These are phyloP conservation scores for Wickerhamiella parazyma DNA, from an alignment of 805 yeast genomes.

Conservation along the genomic window DNA sequence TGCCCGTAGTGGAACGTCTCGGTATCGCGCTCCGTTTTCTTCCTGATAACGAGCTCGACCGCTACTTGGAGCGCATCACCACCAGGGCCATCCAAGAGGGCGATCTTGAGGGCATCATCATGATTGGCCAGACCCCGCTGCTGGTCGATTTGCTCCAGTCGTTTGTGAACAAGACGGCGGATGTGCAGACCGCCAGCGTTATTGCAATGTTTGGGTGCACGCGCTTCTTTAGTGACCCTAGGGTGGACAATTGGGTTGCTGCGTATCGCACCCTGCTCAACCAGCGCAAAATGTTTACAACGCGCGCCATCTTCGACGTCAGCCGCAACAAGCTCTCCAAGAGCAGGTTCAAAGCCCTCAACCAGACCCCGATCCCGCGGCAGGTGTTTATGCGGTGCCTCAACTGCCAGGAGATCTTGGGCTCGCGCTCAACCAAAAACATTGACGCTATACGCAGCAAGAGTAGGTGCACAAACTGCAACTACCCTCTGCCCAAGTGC, in stretches of 20 bases:
- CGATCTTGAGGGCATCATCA: constrained; percentile 76
- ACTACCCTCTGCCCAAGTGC: constrained; percentile 77
- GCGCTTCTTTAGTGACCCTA: constrained; percentile 55
- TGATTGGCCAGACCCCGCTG: constrained; percentile 83
- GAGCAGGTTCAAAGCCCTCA: constrained; percentile 34
- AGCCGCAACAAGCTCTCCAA: constrained; percentile 51
- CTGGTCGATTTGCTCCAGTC: constrained; percentile 73
- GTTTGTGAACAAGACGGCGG: constrained; percentile 77
- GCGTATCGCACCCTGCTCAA: constrained; percentile 54
- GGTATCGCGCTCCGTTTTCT: constrained; percentile 84
- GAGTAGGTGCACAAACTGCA: constrained; percentile 64
- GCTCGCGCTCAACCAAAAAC: constrained; percentile 6
- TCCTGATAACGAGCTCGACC: constrained; percentile 58
- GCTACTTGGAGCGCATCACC: constrained; percentile 57
- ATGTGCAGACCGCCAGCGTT: constrained; percentile 81
- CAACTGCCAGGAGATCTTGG: constrained; percentile 50
- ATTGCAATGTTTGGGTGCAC: constrained; percentile 75
- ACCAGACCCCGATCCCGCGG: constrained; percentile 42
- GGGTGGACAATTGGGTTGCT: constrained; percentile 69
- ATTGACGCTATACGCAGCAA: background rate
- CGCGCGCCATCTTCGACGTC: constrained; percentile 76
- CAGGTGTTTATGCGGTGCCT: constrained; percentile 74
- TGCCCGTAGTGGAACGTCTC: constrained; percentile 75
- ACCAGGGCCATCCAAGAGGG: constrained; percentile 62
- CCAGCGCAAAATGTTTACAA: constrained; percentile 67